Conservation (phyloP, 345 rosid species). For the Dipteronia sinensis region DNA sequence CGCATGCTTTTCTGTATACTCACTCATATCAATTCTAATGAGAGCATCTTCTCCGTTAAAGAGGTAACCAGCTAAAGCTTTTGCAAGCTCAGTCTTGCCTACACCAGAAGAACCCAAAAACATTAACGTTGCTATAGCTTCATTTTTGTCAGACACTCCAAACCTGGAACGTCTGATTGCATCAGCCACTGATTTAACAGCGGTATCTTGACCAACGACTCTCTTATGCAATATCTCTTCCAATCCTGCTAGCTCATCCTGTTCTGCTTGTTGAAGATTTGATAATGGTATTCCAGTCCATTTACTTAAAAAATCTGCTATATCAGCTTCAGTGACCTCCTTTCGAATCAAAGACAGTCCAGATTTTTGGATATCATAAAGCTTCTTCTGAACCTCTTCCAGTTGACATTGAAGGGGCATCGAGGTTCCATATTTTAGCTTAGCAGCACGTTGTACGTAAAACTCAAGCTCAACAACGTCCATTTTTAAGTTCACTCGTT, state of each 20-base stretch:
- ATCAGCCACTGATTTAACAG: conserved; percentile 1
- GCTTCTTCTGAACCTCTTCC: neutral
- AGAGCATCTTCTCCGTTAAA: neutral
- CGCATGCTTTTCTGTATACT: neutral
- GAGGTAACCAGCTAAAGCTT: neutral
- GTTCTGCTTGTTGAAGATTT: neutral
- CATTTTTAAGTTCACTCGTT: neutral
- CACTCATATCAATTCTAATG: neutral
- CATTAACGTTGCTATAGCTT: neutral
- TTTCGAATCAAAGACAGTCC: neutral
- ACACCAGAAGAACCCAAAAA: neutral
- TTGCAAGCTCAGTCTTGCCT: conserved; percentile 13
- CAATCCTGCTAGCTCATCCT: neutral
- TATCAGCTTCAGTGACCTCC: neutral
- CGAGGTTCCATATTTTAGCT: neutral
- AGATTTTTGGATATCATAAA: neutral
- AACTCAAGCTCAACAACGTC: neutral
- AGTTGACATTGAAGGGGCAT: neutral
- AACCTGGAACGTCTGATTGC: conserved; percentile 29
- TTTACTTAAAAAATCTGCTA: neutral
- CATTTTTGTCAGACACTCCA: conserved; percentile 60
- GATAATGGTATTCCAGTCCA: neutral
- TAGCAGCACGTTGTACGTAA: neutral
- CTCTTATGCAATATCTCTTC: neutral
- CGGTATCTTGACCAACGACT: conserved; percentile 5